Evolutionary conservation across 345 rosid species (phyloP).

Genomic region (Ailanthus altissimus): DNA sequence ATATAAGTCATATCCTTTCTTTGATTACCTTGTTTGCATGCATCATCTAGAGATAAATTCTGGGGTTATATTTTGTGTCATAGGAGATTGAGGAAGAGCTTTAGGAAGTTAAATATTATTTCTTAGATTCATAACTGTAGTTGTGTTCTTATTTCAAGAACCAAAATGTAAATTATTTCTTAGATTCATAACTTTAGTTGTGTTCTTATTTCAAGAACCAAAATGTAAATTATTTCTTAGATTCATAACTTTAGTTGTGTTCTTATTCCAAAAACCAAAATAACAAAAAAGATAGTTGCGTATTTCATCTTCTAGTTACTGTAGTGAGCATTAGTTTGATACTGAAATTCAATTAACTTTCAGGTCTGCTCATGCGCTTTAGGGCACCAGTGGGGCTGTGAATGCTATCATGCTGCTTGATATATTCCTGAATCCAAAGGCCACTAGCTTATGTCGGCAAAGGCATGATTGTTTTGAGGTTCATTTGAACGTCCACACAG

Average conservation of each 20-base stretch:
- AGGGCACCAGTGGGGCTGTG: slow-evolving; percentile 97
- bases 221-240: background rate
- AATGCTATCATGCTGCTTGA: slow-evolving; percentile 87
- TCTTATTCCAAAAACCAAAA: no score
- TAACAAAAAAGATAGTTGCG: background rate
- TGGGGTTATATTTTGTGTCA: background rate
- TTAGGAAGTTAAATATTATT: background rate
- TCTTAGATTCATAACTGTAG: background rate
- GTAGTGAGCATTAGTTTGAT: background rate
- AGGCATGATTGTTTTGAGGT: background rate
- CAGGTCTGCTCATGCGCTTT: slow-evolving; percentile 13
- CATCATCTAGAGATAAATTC: slow-evolving; percentile 4
- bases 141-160: background rate
- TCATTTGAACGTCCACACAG: background rate
- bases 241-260: background rate
- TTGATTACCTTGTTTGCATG: background rate
- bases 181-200: background rate
- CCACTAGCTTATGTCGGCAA: slow-evolving; percentile 39
- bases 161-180: no score
- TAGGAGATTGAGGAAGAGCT: background rate
- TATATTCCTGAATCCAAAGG: slow-evolving; percentile 77
- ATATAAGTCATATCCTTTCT: background rate
- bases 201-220: background rate
- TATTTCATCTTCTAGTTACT: background rate
- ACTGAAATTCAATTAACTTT: background rate